Conservation (phyloP, 768 basidiomycete genomes). For the Multifurca ochricompacta region DNA sequence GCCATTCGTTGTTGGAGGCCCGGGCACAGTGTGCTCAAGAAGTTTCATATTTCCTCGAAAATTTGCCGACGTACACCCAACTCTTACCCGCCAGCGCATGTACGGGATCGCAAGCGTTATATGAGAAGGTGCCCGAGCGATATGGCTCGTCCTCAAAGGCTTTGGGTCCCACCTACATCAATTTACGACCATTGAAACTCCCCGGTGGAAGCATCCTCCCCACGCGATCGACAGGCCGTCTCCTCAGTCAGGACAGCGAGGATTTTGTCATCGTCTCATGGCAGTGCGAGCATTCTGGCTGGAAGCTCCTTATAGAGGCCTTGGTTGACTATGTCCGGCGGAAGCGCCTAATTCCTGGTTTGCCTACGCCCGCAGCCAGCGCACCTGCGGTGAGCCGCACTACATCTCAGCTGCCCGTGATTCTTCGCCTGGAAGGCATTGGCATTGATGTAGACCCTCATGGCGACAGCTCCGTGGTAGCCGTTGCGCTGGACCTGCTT, state of each 20-base stretch:
- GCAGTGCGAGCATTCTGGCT: constrained; percentile 78
- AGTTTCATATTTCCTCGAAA: constrained; percentile 70
- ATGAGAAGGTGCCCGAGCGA: constrained; percentile 59
- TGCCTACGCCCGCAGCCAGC: neutral
- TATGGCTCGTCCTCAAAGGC: constrained; percentile 43
- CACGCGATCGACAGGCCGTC: constrained; percentile 54
- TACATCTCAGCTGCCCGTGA: constrained; percentile 10
- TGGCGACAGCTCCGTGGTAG: constrained; percentile 58
- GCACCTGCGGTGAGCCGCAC: neutral
- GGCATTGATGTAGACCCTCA: constrained; percentile 60
- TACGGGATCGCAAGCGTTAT: constrained; percentile 60
- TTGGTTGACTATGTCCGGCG: constrained; percentile 68
- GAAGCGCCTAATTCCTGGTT: constrained; percentile 36
- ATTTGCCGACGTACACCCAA: constrained; percentile 67
- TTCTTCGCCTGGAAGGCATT: constrained; percentile 53
- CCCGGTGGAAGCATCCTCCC: constrained; percentile 73
- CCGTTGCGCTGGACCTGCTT: constrained; percentile 71
- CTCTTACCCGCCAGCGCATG: constrained; percentile 57
- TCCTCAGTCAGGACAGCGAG: constrained; percentile 64
- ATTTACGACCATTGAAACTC: constrained; percentile 56
- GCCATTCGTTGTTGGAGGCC: constrained; percentile 35
- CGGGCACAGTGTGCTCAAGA: constrained; percentile 55
- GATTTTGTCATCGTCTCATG: constrained; percentile 69
- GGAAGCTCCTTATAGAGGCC: constrained; percentile 79
- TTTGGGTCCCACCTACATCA: constrained; percentile 52